Evolutionary conservation across 1,284 basidiomycete species (phyloP), one percentile per base, ranked within the genome.

Genomic region (Phylloporus sp.): DNA sequence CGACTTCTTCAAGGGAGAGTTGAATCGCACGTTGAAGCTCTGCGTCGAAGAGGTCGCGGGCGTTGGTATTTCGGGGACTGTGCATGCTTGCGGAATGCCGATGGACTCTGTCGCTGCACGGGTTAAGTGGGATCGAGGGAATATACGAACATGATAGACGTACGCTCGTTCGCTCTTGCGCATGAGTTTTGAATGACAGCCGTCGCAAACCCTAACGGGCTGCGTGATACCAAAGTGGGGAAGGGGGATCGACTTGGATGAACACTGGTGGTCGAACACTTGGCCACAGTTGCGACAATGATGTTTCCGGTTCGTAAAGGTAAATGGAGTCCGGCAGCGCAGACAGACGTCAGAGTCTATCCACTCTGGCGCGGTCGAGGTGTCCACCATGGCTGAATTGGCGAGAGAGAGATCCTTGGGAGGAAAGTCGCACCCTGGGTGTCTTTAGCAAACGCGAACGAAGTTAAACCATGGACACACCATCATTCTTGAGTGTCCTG

Each of bases 211-310:
- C 52, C 98, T 84, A 6, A 99, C 98, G 60, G 94, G 90, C 73
- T 98, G 93, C 5, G 90, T 85, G 70, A 99, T 96, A 17, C 98
- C 98, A 73, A 95, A 98, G 76, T 96, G 94, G 2, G 98, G 96
- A 18, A 99, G 82, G 0, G 95, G 80, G 79, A 95, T 87, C 3
- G 84, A 84, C 78, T 95, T 94, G 46, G 92, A 90, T 1, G 95
- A 96, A 78, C 98, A 99, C 60, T 90, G 86, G 65, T 97, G 95
- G 78, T 98, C 96, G 74, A 98, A 99, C 24, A 99, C 95, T 72
- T 93, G 90, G 13, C 98, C 98, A 77, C 98, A 99, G 77, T 98
- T 98, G 12, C 98, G 88, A 77, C 98, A 99, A 76, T 99, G 98
- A 74, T 99, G 98, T 76, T 98, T 98, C 63, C 98, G 89, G 74